Conservation (phyloP, 192 early-diverging fungal species). For the Entophlyctis luteolus region DNA sequence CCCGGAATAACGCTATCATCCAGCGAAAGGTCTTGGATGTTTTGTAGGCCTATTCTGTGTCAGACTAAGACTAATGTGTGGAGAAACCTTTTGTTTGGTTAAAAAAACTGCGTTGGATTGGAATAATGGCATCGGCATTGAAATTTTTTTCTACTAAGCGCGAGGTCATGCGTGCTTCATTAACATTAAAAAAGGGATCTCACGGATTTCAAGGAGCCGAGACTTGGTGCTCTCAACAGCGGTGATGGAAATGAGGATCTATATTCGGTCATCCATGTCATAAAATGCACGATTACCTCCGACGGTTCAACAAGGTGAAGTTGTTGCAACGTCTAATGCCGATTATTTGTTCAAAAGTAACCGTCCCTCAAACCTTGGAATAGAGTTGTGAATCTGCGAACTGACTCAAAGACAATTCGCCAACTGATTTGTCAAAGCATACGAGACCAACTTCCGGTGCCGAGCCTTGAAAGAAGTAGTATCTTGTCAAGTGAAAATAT, state of each 20-base stretch:
- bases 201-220: slow-evolving; percentile 50
- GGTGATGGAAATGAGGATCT: slow-evolving; percentile 54
- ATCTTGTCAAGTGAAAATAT: neutral
- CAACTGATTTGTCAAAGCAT: slow-evolving; percentile 54
- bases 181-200: slow-evolving; percentile 38
- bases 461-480: slow-evolving; percentile 15
- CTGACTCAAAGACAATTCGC: slow-evolving; percentile 59
- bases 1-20: slow-evolving; percentile 42
- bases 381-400: slow-evolving; percentile 64
- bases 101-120: slow-evolving; percentile 57
- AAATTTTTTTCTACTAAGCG: slow-evolving; percentile 15
- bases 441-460: slow-evolving; percentile 58
- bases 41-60: slow-evolving; percentile 20
- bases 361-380: slow-evolving; percentile 11
- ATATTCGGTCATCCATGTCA: neutral
- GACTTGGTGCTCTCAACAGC: slow-evolving; percentile 47
- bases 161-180: slow-evolving; percentile 27
- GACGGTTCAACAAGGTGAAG: slow-evolving; percentile 53
- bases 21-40: slow-evolving; percentile 42
- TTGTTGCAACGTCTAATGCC: slow-evolving; percentile 49
- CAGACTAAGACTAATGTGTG: neutral
- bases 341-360: neutral
- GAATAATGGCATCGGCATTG: slow-evolving; percentile 6
- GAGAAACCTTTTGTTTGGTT: slow-evolving; percentile 37
- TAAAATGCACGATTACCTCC: slow-evolving; percentile 42